These are phyloP conservation scores for Karstenula rhodostoma DNA, from an alignment of 2,329 filamentous ascomycete species.

Conservation along the genomic window DNA sequence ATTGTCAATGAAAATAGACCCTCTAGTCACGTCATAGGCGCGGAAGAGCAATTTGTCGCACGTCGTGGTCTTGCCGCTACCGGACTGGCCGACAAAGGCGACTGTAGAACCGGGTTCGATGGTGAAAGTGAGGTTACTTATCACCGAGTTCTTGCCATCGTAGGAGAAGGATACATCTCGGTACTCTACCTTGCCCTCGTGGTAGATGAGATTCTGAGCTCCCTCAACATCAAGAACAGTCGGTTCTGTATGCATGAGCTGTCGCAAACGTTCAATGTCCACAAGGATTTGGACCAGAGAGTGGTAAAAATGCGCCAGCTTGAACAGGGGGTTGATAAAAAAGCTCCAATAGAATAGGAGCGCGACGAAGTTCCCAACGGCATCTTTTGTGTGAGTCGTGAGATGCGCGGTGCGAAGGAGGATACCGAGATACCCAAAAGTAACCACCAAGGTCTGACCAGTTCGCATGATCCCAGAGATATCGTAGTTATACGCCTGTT, in stretches of 20 bases:
- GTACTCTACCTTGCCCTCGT: constrained; percentile 59
- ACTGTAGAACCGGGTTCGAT: constrained; percentile 61
- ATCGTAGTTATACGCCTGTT: constrained; percentile 10
- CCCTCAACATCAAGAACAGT: constrained; percentile 54
- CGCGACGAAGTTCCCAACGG: constrained; percentile 19
- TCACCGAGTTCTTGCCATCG: constrained; percentile 38
- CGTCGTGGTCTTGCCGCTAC: constrained; percentile 64
- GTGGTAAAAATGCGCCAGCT: constrained; percentile 55
- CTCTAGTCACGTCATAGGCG: constrained; percentile 63
- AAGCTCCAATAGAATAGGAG: constrained; percentile 23
- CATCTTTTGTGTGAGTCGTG: constrained; percentile 2
- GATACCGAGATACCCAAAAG: constrained; percentile 15
- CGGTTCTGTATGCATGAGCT: constrained; percentile 62
- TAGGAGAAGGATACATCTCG: constrained; percentile 62
- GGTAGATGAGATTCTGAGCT: constrained; percentile 48
- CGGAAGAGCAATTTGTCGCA: constrained; percentile 65
- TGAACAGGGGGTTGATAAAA: constrained; percentile 53
- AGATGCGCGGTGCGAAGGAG: constrained; percentile 18
- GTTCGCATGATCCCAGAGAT: constrained; percentile 4
- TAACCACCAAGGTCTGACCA: constrained; percentile 12
- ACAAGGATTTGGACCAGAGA: constrained; percentile 61
- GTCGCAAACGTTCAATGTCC: constrained; percentile 66
- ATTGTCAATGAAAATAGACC: constrained; percentile 62
- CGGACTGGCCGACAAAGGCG: constrained; percentile 66
- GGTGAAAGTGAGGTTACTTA: constrained; percentile 59